Evolutionary conservation across 2,329 filamentous ascomycete species (phyloP).

Genomic region (Davidsoniella virescens): DNA sequence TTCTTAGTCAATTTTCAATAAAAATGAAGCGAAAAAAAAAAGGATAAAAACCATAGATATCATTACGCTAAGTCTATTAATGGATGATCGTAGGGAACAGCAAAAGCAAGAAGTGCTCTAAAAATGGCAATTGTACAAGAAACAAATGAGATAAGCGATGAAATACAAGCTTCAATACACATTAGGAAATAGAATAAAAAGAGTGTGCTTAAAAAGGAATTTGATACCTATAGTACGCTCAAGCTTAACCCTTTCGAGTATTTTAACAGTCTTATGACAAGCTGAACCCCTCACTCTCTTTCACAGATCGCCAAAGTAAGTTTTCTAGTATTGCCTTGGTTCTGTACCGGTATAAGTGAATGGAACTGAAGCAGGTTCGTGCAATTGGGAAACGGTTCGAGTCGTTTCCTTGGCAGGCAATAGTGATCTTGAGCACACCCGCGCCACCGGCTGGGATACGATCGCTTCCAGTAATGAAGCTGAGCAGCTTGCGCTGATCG

Average conservation of each 20-base stretch:
- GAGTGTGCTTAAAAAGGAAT: no score
- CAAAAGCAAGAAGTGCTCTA: no score
- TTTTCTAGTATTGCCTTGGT: conserved; percentile 50
- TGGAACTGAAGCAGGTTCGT: conserved; percentile 77
- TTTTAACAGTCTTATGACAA: conserved; percentile 12
- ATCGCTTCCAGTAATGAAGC: conserved; percentile 82
- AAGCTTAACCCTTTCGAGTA: no score
- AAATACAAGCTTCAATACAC: not conserved
- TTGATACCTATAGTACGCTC: no score
- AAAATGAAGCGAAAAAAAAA: no score
- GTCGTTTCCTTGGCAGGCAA: conserved; percentile 63
- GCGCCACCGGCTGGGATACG: conserved; percentile 79
- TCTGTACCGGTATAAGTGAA: conserved; percentile 60
- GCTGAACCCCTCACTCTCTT: conserved; percentile 82
- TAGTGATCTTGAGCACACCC: conserved; percentile 58
- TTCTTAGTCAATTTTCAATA: no score
- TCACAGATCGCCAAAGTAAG: conserved; percentile 72
- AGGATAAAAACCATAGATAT: no score
- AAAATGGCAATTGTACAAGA: not conserved
- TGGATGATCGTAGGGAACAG: no score
- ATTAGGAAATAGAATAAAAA: not conserved
- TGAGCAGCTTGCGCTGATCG: conserved; percentile 62
- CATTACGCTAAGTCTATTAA: no score
- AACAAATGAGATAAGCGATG: not conserved
- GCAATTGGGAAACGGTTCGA: conserved; percentile 64